Conservation (phyloP, 495 filamentous ascomycete genomes). For the Neurospora tetraspora region DNA sequence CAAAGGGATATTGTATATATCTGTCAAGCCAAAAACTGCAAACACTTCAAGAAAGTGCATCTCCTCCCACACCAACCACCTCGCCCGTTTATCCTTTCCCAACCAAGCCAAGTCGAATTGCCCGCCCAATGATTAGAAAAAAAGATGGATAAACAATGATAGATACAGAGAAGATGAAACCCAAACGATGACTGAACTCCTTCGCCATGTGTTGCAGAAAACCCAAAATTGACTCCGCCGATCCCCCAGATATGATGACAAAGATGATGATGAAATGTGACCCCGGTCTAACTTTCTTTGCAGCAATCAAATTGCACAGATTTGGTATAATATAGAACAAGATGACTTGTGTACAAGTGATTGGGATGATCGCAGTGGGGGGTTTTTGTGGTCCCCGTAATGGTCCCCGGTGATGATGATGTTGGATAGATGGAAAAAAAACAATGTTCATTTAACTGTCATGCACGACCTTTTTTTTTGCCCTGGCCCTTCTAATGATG, state of each 20-base stretch:
- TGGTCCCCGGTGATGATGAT: neutral
- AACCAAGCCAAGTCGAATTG: neutral
- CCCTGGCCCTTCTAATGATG: neutral
- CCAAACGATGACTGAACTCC: neutral
- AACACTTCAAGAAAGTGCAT: neutral
- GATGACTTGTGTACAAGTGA: neutral
- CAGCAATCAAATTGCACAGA: neutral
- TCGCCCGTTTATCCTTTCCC: neutral
- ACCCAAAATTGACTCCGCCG: neutral
- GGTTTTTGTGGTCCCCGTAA: neutral
- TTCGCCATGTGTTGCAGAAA: neutral
- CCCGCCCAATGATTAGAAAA: neutral
- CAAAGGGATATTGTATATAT: neutral
- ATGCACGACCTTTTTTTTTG: neutral
- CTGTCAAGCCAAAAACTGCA: neutral
- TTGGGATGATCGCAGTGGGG: neutral
- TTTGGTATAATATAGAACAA: neutral
- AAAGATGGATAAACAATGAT: neutral
- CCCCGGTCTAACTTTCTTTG: neutral
- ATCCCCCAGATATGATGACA: neutral
- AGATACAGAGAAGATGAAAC: neutral
- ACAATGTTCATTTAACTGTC: neutral
- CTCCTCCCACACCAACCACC: neutral
- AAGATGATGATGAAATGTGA: neutral
- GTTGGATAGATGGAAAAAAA: neutral